Evolutionary conservation across 2,329 filamentous ascomycete genomes (phyloP).

Genomic region (Sarocladiaceae sp.): DNA sequence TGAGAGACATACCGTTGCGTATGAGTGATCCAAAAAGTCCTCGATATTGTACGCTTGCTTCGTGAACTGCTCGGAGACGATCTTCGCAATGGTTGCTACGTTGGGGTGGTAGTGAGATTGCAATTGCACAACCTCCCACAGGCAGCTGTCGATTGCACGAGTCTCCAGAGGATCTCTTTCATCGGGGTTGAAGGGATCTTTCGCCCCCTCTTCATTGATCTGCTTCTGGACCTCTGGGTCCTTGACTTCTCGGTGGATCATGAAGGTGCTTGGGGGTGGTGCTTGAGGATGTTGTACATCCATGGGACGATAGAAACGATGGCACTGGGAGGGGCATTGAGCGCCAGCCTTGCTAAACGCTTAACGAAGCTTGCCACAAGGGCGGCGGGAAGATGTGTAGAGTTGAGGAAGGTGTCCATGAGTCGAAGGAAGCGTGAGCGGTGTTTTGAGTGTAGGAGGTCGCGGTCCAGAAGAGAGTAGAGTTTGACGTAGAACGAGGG

Average conservation of each 20-base stretch:
- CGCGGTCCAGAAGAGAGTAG: conserved; percentile 83
- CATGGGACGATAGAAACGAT: conserved; percentile 88
- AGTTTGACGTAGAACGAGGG: conserved; percentile 90
- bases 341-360: conserved; percentile 74
- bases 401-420: conserved; percentile 83
- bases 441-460: conserved; percentile 89
- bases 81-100: conserved; percentile 87
- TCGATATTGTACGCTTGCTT: conserved; percentile 94
- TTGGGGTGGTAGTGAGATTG: conserved; percentile 96
- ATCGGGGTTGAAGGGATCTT: conserved; percentile 72
- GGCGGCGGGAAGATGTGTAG: conserved; percentile 85
- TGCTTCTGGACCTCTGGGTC: conserved; percentile 53
- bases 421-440: conserved; percentile 90
- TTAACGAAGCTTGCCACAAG: conserved; percentile 97
- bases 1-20: conserved; percentile 61
- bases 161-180: conserved; percentile 84
- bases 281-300: conserved; percentile 91
- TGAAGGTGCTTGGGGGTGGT: conserved; percentile 86
- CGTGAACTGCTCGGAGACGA: conserved; percentile 94
- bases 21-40: conserved; percentile 94
- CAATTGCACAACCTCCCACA: conserved; percentile 92
- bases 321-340: conserved; percentile 86
- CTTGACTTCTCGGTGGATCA: conserved; percentile 77
- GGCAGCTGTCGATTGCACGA: conserved; percentile 79
- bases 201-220: conserved; percentile 55